Base-by-base conservation (phyloP, 139 green algal genomes). In the Dunaliella primolecta region DNA sequence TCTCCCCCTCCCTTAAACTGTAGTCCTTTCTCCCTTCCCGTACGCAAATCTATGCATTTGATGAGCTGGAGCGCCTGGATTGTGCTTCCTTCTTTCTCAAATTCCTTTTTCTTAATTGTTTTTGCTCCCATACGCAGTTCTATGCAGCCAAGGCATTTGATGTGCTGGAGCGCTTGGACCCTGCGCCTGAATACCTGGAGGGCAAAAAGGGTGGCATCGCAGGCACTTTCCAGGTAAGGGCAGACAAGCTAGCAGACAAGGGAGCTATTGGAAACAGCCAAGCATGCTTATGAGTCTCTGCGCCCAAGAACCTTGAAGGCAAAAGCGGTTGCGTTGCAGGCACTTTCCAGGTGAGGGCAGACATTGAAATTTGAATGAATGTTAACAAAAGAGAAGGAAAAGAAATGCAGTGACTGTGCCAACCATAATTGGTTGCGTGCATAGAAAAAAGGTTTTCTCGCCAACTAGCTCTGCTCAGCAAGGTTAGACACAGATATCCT, bases 271-370 rank as follows among this genome's bases (percentile, higher is more conserved):
- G 56, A 74, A 20, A 74, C 56, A 74, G 20, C 21, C 56, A 74
- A n/a, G 20, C 56, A 23, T 23, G 56, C 56, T 74, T 23, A 74
- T 23, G 20, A 74, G 20, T 74, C 85, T 89, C 92, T 20, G 89
- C 88, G 30, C 89, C 91, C 3, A 90, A 95, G 57, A 94, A 95
- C 87, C 94, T 91, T 84, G 92, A 96, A 71, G 94, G 91, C 75
- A 98, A 97, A 89, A 90, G 92, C n/a, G 94, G 94, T 33, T 92
- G 94, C 1, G 91, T 87, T 81, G 85, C 93, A 29, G 94, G 94
- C 23, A 89, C 91, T 15, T 92, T 97, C 74, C 94, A 97, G 88
- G 84, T 92, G 81, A 83, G 36, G 89, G 23, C 56, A 20, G 56
- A 74, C 23, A 74, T 20, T n/a, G 56, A 20, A 74, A 74, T 20